These are phyloP conservation scores for Lentithecium fluviatile DNA, from an alignment of 495 filamentous ascomycete species.

Conservation along the genomic window DNA sequence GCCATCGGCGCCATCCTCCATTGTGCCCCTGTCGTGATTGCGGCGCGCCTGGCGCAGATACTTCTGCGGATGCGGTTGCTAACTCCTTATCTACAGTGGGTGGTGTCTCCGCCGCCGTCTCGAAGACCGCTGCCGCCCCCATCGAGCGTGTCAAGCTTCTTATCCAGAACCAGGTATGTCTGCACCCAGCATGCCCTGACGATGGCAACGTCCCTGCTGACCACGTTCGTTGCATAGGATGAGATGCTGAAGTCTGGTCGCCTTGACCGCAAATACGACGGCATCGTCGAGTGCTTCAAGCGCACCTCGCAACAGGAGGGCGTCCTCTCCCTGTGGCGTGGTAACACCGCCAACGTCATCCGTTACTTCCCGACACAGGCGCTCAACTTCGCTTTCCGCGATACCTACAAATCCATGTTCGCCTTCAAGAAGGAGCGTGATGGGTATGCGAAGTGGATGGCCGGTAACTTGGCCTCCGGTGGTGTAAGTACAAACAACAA, in stretches of 20 bases:
- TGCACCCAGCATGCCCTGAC: not conserved
- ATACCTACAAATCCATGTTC: slow-evolving; percentile 99
- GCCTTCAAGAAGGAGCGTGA: slow-evolving; percentile 99
- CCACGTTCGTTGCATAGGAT: slow-evolving; percentile 62
- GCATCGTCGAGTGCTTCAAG: slow-evolving; percentile 91
- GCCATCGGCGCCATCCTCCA: slow-evolving; percentile 15
- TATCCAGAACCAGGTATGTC: slow-evolving; percentile 99
- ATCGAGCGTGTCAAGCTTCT: slow-evolving; percentile 99
- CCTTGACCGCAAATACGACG: slow-evolving; percentile 94
- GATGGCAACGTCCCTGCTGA: slow-evolving; percentile 5
- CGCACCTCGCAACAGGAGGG: slow-evolving; percentile 84
- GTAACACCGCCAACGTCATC: slow-evolving; percentile 99
- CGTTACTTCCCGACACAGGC: slow-evolving; percentile 99
- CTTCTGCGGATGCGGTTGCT: slow-evolving; percentile 38
- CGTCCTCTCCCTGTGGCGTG: slow-evolving; percentile 88
- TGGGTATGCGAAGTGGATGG: slow-evolving; percentile 99
- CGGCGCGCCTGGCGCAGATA: slow-evolving; percentile 28
- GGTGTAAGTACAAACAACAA: slow-evolving; percentile 68
- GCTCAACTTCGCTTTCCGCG: slow-evolving; percentile 99
- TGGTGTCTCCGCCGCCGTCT: slow-evolving; percentile 99
- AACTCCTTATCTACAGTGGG: slow-evolving; percentile 67
- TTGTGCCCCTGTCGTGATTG: slow-evolving; percentile 17
- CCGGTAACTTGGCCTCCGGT: slow-evolving; percentile 98
- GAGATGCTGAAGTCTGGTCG: slow-evolving; percentile 99
- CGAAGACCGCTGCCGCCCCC: slow-evolving; percentile 98